Conservation (phyloP, 2,329 filamentous ascomycete genomes). For the Torrubiellomyces zombiae region DNA sequence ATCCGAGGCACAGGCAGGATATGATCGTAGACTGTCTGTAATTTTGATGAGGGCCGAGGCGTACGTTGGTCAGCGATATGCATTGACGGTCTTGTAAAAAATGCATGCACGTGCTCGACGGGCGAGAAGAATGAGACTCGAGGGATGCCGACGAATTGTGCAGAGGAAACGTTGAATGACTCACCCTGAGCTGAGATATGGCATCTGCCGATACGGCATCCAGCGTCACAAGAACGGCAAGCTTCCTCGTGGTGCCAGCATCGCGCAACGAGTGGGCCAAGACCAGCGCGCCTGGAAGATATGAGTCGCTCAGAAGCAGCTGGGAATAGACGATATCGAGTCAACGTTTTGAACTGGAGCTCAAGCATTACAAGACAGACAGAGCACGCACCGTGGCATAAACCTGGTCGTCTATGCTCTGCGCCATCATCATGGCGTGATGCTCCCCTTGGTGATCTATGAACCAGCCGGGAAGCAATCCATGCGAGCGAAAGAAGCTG, state of each 20-base stretch:
- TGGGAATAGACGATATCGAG: too few species aligned
- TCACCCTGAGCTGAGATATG: conserved; percentile 62
- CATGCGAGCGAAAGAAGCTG: conserved; percentile 1
- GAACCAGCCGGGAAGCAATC: too few species aligned
- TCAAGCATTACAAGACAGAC: conserved; percentile 2
- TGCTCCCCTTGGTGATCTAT: conserved; percentile 19
- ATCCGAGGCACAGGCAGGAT: conserved; percentile 72
- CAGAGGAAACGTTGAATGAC: conserved; percentile 5
- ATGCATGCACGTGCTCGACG: too few species aligned
- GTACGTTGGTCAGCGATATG: not conserved
- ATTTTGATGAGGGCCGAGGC: not conserved
- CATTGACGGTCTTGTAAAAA: too few species aligned
- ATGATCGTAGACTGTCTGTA: conserved; percentile 68
- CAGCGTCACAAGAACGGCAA: conserved; percentile 69
- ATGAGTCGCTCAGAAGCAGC: conserved; percentile 84
- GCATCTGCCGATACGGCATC: conserved; percentile 63
- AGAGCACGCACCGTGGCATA: conserved; percentile 37
- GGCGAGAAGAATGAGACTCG: too few species aligned
- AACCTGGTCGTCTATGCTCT: conserved; percentile 28
- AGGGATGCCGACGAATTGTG: too few species aligned
- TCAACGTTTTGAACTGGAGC: too few species aligned
- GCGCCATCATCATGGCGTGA: conserved; percentile 6
- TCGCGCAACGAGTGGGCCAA: conserved; percentile 89
- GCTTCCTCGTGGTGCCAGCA: conserved; percentile 69
- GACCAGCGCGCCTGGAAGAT: conserved; percentile 85